Evolutionary conservation across 1,284 basidiomycete genomes (phyloP).

Genomic region (Apiotrichum siamense): DNA sequence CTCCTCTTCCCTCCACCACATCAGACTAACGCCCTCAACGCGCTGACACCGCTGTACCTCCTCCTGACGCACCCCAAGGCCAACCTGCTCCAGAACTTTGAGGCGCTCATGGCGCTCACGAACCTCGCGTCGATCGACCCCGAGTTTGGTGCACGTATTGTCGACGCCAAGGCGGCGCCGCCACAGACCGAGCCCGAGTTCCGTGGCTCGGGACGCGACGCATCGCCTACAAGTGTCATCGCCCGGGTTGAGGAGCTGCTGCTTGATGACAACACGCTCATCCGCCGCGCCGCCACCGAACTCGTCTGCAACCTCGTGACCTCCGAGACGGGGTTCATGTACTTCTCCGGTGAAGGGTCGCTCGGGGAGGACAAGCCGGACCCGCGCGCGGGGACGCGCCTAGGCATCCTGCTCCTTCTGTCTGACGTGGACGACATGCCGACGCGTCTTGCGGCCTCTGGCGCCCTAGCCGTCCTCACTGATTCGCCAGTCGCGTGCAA

Average conservation of each 20-base stretch:
- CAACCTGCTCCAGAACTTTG: slow-evolving; percentile 75
- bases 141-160: slow-evolving; percentile 59
- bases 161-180: slow-evolving; percentile 26
- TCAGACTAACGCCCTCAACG: slow-evolving; percentile 67
- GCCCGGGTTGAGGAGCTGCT: slow-evolving; percentile 71
- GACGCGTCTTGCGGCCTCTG: slow-evolving; percentile 76
- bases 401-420: slow-evolving; percentile 76
- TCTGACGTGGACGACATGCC: slow-evolving; percentile 74
- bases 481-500: slow-evolving; percentile 57
- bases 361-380: slow-evolving; percentile 12
- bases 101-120: slow-evolving; percentile 89
- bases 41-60: slow-evolving; percentile 66
- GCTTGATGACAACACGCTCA: slow-evolving; percentile 72
- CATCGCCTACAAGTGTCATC: slow-evolving; percentile 32
- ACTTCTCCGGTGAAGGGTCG: slow-evolving; percentile 35
- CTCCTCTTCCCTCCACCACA: slow-evolving; percentile 71
- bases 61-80: slow-evolving; percentile 64
- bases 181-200: slow-evolving; percentile 9
- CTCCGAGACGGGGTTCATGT: slow-evolving; percentile 65
- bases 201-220: slow-evolving; percentile 12
- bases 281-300: slow-evolving; percentile 81
- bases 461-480: slow-evolving; percentile 73
- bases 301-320: slow-evolving; percentile 87
- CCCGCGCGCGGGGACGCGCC: slow-evolving; percentile 55
- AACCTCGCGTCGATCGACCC: slow-evolving; percentile 79